These are phyloP conservation scores for Aegilops bicornis DNA, from an alignment of 176 grass and related monocot genomes.

Conservation along the genomic window DNA sequence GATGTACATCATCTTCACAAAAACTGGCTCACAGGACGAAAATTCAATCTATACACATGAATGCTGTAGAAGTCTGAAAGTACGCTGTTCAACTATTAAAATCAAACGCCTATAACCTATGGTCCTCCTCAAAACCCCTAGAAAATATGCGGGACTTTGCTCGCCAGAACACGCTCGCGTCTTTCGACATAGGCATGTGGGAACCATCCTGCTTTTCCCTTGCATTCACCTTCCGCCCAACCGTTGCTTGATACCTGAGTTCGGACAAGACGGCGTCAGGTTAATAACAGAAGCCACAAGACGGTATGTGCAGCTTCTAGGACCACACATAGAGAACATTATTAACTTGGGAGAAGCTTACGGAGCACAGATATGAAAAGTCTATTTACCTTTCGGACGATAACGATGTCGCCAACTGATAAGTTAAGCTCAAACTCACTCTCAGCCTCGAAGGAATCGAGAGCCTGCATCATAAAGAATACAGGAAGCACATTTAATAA, in stretches of 20 bases:
- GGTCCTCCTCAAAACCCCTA: conserved; percentile 27
- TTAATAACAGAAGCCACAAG: not conserved
- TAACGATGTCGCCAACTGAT: conserved; percentile 78
- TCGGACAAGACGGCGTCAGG: not conserved
- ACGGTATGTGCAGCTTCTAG: not conserved
- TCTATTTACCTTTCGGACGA: conserved; percentile 82
- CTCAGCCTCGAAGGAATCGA: conserved; percentile 81
- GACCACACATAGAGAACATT: not conserved
- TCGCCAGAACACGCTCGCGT: conserved; percentile 72
- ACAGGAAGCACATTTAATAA: not conserved
- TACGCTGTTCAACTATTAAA: conserved; percentile 4
- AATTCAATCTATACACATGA: conserved; percentile 30
- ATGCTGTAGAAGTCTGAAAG: not conserved
- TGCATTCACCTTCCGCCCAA: conserved; percentile 98
- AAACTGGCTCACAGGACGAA: not conserved
- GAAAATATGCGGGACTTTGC: conserved; percentile 87
- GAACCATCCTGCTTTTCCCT: conserved; percentile 96
- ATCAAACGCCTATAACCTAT: conserved; percentile 14
- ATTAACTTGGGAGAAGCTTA: not conserved
- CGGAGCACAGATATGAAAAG: not conserved
- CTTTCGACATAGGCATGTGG: conserved; percentile 72
- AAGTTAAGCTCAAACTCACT: conserved; percentile 85
- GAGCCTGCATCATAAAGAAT: conserved; percentile 47
- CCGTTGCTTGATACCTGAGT: conserved; percentile 75
- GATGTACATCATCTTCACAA: not conserved